phyloP scores from a whole-genome alignment of 2,329 filamentous ascomycete genomes.

The Calonectria montana region DNA sequence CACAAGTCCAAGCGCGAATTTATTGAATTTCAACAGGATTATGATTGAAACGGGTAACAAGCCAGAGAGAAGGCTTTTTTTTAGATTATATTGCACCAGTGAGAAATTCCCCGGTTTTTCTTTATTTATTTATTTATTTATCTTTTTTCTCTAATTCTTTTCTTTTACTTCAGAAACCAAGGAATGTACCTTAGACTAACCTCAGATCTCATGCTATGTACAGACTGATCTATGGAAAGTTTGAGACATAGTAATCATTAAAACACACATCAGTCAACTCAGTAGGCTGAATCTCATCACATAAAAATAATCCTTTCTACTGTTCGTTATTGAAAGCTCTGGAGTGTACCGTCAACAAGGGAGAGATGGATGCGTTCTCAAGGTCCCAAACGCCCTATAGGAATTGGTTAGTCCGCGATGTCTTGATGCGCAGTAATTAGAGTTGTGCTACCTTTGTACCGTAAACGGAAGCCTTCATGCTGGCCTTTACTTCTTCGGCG shows the following conservation, averaged over 20 bases:
- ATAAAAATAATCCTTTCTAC: background rate
- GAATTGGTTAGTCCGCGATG: background rate
- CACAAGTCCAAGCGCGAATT: no score
- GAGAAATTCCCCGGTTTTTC: no score
- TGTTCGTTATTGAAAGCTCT: background rate
- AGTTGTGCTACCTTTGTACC: background rate
- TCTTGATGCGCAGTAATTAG: background rate
- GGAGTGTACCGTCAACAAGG: background rate
- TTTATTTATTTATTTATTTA: no score
- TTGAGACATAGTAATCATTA: background rate
- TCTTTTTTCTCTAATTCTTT: background rate
- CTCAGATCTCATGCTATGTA: background rate
- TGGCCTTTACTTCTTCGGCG: background rate
- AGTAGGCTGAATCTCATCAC: background rate
- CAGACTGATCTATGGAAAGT: background rate
- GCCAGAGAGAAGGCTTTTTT: no score
- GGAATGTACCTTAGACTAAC: background rate
- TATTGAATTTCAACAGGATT: no score
- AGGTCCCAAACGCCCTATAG: background rate
- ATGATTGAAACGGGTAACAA: no score
- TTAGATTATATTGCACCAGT: no score
- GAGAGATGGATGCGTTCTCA: background rate
- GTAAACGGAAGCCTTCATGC: background rate
- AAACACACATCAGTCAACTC: background rate
- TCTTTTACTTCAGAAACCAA: background rate